Conservation (phyloP, 108 stramenopile genomes). For the Nitzschia sp. region DNA sequence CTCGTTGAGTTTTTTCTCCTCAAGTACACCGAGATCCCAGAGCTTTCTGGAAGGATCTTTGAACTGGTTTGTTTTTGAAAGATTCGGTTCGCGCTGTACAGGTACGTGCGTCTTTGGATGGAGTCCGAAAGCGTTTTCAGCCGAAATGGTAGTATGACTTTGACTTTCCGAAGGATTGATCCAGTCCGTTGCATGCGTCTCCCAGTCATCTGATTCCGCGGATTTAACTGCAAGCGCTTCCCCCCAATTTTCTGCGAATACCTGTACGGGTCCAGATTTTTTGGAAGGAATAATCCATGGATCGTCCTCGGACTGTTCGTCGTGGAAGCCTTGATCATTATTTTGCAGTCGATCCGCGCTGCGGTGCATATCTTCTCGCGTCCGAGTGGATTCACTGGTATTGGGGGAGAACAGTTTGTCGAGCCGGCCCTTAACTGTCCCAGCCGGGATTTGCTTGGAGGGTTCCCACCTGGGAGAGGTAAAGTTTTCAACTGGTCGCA, state of each 20-base stretch:
- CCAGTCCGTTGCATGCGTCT: slow-evolving; percentile 23
- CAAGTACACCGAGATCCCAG: slow-evolving; percentile 1
- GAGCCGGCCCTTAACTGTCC: slow-evolving; percentile 22
- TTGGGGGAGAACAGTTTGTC: slow-evolving; percentile 3
- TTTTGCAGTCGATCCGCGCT: background rate
- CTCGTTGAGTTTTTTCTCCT: slow-evolving; percentile 18
- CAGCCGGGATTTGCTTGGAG: slow-evolving; percentile 24
- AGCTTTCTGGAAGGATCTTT: background rate
- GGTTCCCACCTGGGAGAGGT: slow-evolving; percentile 16
- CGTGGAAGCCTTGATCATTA: background rate
- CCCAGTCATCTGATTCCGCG: slow-evolving; percentile 37
- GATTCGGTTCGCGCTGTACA: background rate
- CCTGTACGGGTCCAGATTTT: slow-evolving; percentile 8
- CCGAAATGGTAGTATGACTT: background rate
- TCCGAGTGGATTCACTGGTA: background rate
- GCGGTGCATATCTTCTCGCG: background rate
- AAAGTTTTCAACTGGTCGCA: background rate
- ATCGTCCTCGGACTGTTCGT: slow-evolving; percentile 16
- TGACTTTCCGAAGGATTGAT: slow-evolving; percentile 13
- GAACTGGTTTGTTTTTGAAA: background rate
- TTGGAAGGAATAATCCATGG: slow-evolving; percentile 38
- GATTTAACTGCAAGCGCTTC: slow-evolving; percentile 23
- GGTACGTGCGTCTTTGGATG: background rate
- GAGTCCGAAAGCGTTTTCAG: background rate
- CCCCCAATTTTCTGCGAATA: slow-evolving; percentile 25